Percentiles rank a stretch among this genome's conserved stretches.
Evolutionary conservation across 805 yeast species (phyloP).

Genomic region (Myxozyma neotropica): DNA sequence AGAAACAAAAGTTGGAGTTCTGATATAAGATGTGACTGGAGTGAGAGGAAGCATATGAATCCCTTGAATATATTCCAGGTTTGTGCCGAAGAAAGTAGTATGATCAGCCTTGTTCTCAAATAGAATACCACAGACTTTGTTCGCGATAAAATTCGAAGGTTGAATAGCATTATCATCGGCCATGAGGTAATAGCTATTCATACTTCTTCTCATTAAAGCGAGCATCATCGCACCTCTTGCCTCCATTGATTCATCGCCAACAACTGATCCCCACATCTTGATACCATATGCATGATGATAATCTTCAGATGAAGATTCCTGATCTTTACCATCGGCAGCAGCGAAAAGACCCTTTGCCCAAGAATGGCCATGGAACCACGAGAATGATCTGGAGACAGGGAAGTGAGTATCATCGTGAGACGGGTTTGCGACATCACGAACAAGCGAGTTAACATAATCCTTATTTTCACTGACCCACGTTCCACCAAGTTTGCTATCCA

Average conservation of each 20-base stretch:
- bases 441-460: constrained; percentile 61
- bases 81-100: constrained; percentile 69
- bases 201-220: constrained; percentile 55
- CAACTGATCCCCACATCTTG: constrained; percentile 67
- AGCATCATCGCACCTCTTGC: constrained; percentile 61
- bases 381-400: constrained; percentile 68
- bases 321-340: constrained; percentile 69
- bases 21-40: constrained; percentile 59
- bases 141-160: constrained; percentile 55
- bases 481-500: constrained; percentile 58
- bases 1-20: constrained; percentile 53
- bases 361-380: constrained; percentile 75
- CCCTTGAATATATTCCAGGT: constrained; percentile 69
- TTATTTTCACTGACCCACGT: constrained; percentile 53
- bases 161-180: constrained; percentile 52
- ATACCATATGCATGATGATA: constrained; percentile 68
- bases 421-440: constrained; percentile 72
- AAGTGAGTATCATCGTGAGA: constrained; percentile 54
- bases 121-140: constrained; percentile 67
- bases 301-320: constrained; percentile 73
- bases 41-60: constrained; percentile 78
- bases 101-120: constrained; percentile 74
- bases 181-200: constrained; percentile 60
- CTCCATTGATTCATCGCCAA: constrained; percentile 57
- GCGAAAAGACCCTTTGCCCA: constrained; percentile 64